Base-by-base conservation (phyloP, 352 stramenopile genomes). In the Phytophthora cactorum region DNA sequence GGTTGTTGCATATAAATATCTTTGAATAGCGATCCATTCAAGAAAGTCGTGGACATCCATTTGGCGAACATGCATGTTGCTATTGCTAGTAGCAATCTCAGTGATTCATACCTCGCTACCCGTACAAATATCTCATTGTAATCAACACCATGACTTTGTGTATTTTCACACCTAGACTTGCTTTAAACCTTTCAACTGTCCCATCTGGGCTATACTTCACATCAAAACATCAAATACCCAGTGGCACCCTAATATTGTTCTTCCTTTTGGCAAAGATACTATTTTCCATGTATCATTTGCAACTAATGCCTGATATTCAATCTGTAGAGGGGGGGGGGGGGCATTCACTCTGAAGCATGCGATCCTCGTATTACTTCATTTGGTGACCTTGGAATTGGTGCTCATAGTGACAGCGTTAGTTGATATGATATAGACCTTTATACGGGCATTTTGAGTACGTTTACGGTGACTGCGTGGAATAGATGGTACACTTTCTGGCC, bases 231-330 rank as follows among this genome's bases (percentile, higher is more conserved):
- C 17, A 22, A 22, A 22, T 22, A 22, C 17, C 17, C 17, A 22
- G 17, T 56, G 47, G 41, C 56, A 63, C 3, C 31, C 47, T 56
- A 50, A 41, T 63, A 49, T 25, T 56, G 43, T 49, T 3, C 47
- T 10, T 5, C 29, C 47, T 43, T 41, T 38, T 27, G 47, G 14
- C 10, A 41, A 41, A 5, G 14, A 1, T 54, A 54, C 47, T 28
- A 29, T 43, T 28, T 54, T 29, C 25, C 22, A 52, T 5, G 46
- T 52, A 52, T 22, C 25, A 52, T 52, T 52, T 22, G 22, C 14
- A 32, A 36, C 27, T 36, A 36, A 36, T 52, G 25, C 22, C 25
- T 17, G 8, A 52, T 52, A 52, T 36, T 52, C 25, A n/a, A 52
- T 22, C 17, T 22, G 17, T 22, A 22, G 17, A 0, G 17, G 17